Conservation (phyloP, 441 rosid genomes). For the Sinapis alba region DNA sequence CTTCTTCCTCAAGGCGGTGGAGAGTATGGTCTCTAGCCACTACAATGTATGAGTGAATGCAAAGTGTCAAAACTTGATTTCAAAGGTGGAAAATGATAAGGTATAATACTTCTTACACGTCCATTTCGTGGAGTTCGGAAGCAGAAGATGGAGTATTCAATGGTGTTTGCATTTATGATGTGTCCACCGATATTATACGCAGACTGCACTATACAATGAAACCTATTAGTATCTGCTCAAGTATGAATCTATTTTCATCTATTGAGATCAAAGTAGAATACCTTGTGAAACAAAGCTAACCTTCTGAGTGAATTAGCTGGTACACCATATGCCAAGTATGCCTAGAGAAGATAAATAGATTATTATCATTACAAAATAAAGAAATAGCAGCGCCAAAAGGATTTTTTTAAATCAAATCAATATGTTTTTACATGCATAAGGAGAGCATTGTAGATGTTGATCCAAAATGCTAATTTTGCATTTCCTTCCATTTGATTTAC, state of each 20-base stretch:
- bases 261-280: conserved; percentile 35
- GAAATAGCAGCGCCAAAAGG: background rate
- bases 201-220: conserved; percentile 74
- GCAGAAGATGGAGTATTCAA: conserved; percentile 82
- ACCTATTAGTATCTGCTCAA: conserved; percentile 36
- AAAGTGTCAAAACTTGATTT: background rate
- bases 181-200: conserved; percentile 88
- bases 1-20: conserved; percentile 75
- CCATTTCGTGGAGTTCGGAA: conserved; percentile 72
- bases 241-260: background rate
- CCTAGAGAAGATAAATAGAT: conserved; percentile 48
- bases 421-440: conserved; percentile 80
- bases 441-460: conserved; percentile 87
- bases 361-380: background rate
- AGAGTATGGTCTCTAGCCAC: conserved; percentile 87
- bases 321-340: conserved; percentile 84
- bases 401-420: background rate
- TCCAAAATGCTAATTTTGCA: conserved; percentile 81
- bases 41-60: conserved; percentile 29
- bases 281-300: conserved; percentile 93
- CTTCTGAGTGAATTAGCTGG: conserved; percentile 73
- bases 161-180: conserved; percentile 75
- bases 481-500: conserved; percentile 62
- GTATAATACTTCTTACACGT: conserved; percentile 50
- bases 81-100: background rate